A percentile compares a stretch with the other conserved stretches of the same genome.
Evolutionary conservation across 1,284 basidiomycete species (phyloP).

Genomic region (Fomitopsis pinicola): DNA sequence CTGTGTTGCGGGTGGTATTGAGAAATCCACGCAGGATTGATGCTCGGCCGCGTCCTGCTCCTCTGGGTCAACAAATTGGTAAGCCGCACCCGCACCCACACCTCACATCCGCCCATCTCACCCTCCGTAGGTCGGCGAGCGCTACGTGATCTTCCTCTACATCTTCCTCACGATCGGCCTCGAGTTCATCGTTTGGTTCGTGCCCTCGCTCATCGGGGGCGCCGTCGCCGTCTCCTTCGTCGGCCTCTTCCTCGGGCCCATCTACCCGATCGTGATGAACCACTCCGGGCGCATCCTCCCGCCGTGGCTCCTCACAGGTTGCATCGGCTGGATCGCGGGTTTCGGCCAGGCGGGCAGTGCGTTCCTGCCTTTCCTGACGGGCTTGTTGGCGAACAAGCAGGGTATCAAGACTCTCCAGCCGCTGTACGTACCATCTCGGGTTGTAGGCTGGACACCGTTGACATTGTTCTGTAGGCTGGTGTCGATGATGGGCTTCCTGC

Average conservation of each 20-base stretch:
- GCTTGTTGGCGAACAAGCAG: constrained; percentile 43
- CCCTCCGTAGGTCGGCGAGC: constrained; percentile 35
- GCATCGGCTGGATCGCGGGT: constrained; percentile 56
- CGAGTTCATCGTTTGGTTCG: constrained; percentile 57
- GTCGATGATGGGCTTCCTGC: constrained; percentile 22
- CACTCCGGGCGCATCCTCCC: constrained; percentile 46
- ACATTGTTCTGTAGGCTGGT: constrained; percentile 12
- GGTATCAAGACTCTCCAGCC: constrained; percentile 30
- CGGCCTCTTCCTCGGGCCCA: constrained; percentile 46
- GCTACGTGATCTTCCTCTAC: constrained; percentile 36
- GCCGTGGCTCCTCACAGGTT: constrained; percentile 46
- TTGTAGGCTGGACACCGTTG: neutral
- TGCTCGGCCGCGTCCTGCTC: constrained; percentile 39
- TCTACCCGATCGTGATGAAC: constrained; percentile 54
- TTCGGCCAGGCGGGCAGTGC: constrained; percentile 53
- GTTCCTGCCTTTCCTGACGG: constrained; percentile 51
- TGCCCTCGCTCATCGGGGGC: constrained; percentile 49
- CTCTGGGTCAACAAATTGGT: constrained; percentile 49
- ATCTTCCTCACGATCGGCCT: constrained; percentile 34
- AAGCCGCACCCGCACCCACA: constrained; percentile 1
- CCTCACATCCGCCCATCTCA: neutral
- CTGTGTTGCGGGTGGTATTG: neutral
- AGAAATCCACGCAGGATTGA: constrained; percentile 30
- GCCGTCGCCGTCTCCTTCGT: constrained; percentile 52
- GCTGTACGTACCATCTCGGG: constrained; percentile 8